phyloP scores from a whole-genome alignment of 805 yeast genomes.

The Priceomyces medius region DNA sequence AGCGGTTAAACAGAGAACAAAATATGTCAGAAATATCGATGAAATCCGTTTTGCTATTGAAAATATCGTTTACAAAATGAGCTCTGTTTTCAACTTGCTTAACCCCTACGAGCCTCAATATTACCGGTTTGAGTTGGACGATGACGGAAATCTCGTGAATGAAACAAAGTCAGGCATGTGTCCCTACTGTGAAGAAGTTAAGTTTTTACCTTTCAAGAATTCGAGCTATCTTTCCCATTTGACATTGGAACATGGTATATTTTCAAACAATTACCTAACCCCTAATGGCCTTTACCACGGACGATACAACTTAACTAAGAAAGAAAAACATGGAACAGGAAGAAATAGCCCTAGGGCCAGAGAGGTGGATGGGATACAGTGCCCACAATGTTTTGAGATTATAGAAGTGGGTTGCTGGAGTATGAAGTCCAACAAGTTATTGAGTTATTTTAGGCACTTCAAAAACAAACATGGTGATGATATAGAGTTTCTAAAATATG shows the following conservation, averaged over 20 bases:
- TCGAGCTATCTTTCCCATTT: slow-evolving; percentile 33
- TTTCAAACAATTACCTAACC: slow-evolving; percentile 27
- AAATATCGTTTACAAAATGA: slow-evolving; percentile 23
- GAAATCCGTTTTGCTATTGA: slow-evolving; percentile 14
- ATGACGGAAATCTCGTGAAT: slow-evolving; percentile 17
- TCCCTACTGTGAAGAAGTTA: slow-evolving; percentile 29
- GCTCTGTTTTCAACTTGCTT: slow-evolving; percentile 17
- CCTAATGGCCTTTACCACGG: slow-evolving; percentile 34
- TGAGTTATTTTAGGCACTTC: slow-evolving; percentile 31
- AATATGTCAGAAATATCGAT: slow-evolving; percentile 13
- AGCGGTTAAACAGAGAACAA: slow-evolving; percentile 11
- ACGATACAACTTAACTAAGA: slow-evolving; percentile 20
- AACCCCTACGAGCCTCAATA: slow-evolving; percentile 34
- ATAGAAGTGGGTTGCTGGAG: slow-evolving; percentile 31
- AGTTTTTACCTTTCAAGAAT: slow-evolving; percentile 32
- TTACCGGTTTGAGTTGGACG: slow-evolving; percentile 26
- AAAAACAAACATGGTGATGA: slow-evolving; percentile 18
- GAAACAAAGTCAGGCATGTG: slow-evolving; percentile 33
- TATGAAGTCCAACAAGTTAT: slow-evolving; percentile 24
- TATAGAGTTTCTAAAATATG: not conserved
- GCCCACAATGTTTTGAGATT: slow-evolving; percentile 26
- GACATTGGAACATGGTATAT: slow-evolving; percentile 34
- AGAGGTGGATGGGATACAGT: slow-evolving; percentile 23
- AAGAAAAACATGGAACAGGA: slow-evolving; percentile 12
- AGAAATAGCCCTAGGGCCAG: slow-evolving; percentile 13